These are phyloP conservation scores for Kingdonia uniflora DNA, from an alignment of 164 flowering plant species.

Conservation along the genomic window DNA sequence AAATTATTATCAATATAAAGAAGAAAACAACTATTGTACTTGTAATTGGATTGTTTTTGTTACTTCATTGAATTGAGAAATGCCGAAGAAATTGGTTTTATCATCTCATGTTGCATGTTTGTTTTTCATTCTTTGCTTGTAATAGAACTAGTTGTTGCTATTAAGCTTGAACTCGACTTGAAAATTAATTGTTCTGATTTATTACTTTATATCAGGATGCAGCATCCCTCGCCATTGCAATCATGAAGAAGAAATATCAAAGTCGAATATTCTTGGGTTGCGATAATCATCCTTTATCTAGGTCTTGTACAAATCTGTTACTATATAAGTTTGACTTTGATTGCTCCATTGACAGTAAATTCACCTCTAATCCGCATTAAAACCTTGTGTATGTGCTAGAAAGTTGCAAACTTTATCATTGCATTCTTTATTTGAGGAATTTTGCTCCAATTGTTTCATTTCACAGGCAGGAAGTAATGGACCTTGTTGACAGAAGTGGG, in stretches of 20 bases:
- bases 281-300: conserved; percentile 88
- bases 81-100: too few species aligned
- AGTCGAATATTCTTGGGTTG: conserved; percentile 80
- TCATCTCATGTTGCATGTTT: too few species aligned
- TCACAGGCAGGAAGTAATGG: conserved; percentile 82
- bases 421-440: too few species aligned
- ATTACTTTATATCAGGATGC: conserved; percentile 56
- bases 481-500: conserved; percentile 60
- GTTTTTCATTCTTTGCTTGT: too few species aligned
- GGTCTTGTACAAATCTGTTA: conserved; percentile 31
- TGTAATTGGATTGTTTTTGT: too few species aligned
- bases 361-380: neutral
- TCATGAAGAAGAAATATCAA: conserved; percentile 60
- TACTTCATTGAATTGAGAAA: too few species aligned
- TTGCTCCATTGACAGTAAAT: conserved; percentile 1
- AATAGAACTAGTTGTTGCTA: too few species aligned
- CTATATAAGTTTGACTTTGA: conserved; percentile 2
- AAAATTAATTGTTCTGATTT: neutral
- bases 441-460: neutral
- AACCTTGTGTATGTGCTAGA: neutral
- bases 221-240: conserved; percentile 72
- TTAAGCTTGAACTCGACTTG: too few species aligned
- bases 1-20: too few species aligned
- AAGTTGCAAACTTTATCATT: neutral
- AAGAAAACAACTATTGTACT: too few species aligned